phyloP scores from a whole-genome alignment of 73 alveolate genomes.

The Effrenium voratum region DNA sequence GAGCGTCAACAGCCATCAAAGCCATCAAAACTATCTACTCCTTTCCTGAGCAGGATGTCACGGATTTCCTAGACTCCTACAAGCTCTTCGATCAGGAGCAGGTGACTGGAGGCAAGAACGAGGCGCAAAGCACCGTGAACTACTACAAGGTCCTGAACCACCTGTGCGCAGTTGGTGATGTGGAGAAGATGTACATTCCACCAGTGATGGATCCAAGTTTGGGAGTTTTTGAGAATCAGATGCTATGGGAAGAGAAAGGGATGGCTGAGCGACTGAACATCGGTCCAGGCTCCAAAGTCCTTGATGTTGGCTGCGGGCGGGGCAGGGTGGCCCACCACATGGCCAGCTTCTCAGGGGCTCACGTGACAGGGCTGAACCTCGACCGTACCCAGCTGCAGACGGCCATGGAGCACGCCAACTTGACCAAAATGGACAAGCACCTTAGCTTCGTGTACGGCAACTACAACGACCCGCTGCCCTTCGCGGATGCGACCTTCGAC shows the following conservation, averaged over 20 bases:
- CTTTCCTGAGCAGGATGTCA: constrained; percentile 64
- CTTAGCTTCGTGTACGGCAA: constrained; percentile 51
- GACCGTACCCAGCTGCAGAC: constrained; percentile 45
- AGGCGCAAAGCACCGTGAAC: constrained; percentile 57
- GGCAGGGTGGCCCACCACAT: constrained; percentile 91
- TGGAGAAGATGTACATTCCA: constrained; percentile 94
- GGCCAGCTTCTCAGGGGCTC: constrained; percentile 90
- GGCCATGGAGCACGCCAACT: constrained; percentile 61
- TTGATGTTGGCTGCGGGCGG: constrained; percentile 92
- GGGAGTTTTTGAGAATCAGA: constrained; percentile 22
- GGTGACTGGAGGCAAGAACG: constrained; percentile 22
- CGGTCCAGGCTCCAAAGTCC: constrained; percentile 21
- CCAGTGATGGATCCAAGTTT: constrained; percentile 44
- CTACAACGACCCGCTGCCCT: constrained; percentile 89
- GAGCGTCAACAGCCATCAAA: constrained; percentile 26
- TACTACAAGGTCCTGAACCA: constrained; percentile 92
- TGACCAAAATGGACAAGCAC: constrained; percentile 12
- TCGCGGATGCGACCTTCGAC: constrained; percentile 83
- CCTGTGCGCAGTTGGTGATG: constrained; percentile 90
- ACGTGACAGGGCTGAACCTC: constrained; percentile 70
- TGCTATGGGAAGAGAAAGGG: constrained; percentile 53
- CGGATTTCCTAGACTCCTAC: constrained; percentile 51
- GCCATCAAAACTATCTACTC: constrained; percentile 68
- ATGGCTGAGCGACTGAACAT: constrained; percentile 20
- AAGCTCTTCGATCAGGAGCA: constrained; percentile 64